Evolutionary conservation across 495 filamentous ascomycete species (phyloP).

Genomic region (Penicillium flavigenum): DNA sequence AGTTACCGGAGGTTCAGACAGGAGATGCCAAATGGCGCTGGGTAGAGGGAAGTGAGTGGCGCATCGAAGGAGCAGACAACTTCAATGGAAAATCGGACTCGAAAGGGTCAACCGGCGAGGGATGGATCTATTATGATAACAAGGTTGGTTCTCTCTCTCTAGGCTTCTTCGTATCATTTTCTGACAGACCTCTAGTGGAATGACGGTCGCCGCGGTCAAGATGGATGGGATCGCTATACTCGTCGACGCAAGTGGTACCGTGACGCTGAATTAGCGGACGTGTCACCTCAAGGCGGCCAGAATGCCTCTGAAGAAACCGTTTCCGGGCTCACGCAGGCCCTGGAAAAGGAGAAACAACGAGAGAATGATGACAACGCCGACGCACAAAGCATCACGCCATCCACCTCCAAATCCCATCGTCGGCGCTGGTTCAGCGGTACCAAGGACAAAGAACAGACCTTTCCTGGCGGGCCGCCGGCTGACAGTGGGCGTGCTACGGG

Average conservation of each 20-base stretch:
- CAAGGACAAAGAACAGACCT: constrained; percentile 38
- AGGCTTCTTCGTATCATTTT: background rate
- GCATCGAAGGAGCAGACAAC: constrained; percentile 72
- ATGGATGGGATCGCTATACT: constrained; percentile 95
- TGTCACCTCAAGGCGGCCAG: constrained; percentile 42
- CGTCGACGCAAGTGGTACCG: constrained; percentile 93
- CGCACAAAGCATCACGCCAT: constrained; percentile 32
- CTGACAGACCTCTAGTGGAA: constrained; percentile 64
- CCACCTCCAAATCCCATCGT: constrained; percentile 36
- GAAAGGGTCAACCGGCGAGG: constrained; percentile 60
- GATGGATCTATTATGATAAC: constrained; percentile 98
- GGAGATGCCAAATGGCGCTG: constrained; percentile 85
- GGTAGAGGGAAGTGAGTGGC: constrained; percentile 82
- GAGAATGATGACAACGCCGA: constrained; percentile 28
- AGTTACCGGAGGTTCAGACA: constrained; percentile 80
- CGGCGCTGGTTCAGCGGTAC: constrained; percentile 46
- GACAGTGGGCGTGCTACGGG: constrained; percentile 24
- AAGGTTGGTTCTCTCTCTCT: constrained; percentile 57
- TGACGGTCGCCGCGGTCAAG: constrained; percentile 81
- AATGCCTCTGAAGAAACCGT: constrained; percentile 24
- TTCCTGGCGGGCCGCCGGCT: constrained; percentile 19
- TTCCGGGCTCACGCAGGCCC: constrained; percentile 35
- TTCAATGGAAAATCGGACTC: constrained; percentile 34
- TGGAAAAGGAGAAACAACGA: constrained; percentile 29
- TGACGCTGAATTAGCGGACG: constrained; percentile 91